Evolutionary conservation across 177 flowering plant genomes (phyloP).

Genomic region (Vitis hybrid): DNA sequence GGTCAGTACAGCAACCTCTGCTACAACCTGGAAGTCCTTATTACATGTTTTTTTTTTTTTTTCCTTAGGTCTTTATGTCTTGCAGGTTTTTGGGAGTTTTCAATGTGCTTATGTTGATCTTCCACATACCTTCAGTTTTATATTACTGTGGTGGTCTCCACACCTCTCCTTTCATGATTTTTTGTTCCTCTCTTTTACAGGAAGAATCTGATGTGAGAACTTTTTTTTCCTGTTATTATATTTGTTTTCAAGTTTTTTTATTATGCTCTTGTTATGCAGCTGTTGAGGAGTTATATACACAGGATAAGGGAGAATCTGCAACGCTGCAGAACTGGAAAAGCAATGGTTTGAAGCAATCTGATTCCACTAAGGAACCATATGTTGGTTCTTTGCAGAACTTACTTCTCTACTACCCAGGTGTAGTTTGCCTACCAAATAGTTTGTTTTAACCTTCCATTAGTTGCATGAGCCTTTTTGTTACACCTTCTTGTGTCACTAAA

Average conservation of each 20-base stretch:
- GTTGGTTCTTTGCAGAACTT: conserved; percentile 53
- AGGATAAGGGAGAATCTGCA: conserved; percentile 19
- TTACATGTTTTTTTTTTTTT: no score
- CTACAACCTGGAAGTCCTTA: no score
- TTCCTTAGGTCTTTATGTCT: no score
- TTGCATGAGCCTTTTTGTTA: no score
- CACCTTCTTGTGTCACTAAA: not conserved
- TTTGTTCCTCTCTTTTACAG: no score
- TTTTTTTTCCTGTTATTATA: not conserved
- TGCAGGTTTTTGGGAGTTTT: no score
- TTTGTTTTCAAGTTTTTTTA: not conserved
- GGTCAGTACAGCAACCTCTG: no score
- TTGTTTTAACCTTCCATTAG: not conserved
- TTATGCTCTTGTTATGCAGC: conserved; percentile 39
- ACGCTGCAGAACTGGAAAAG: conserved; percentile 19
- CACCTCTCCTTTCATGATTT: no score
- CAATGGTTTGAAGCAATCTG: conserved; percentile 43
- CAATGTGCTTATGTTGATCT: no score
- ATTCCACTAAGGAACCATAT: conserved; percentile 47
- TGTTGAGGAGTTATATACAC: conserved; percentile 39
- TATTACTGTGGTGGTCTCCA: no score
- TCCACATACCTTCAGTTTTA: no score
- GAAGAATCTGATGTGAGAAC: no score
- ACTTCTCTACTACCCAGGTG: conserved; percentile 76
- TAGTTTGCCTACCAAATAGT: not conserved